Percentiles rank a stretch among this genome's conserved stretches.
These are phyloP conservation scores for Trifolium pratense DNA, from an alignment of 306 rosid species.

Conservation along the genomic window DNA sequence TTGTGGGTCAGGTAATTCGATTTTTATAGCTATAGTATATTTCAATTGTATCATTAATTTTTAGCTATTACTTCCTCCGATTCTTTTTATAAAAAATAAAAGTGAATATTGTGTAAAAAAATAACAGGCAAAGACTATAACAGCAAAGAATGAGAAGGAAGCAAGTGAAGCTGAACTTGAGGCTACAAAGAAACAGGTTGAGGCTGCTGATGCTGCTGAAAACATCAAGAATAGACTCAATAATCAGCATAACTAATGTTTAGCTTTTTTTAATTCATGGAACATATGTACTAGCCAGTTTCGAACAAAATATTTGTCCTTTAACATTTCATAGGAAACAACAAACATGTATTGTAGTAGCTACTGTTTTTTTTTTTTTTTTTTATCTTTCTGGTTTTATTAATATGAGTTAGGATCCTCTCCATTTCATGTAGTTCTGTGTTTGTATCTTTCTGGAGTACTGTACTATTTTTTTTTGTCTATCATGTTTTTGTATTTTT, in stretches of 20 bases:
- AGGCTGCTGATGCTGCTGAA: conserved; percentile 54
- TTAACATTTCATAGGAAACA: background rate
- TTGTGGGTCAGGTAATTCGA: conserved; percentile 49
- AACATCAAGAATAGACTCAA: conserved; percentile 45
- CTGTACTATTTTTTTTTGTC: too few species aligned
- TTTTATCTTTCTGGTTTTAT: background rate
- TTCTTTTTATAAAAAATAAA: too few species aligned
- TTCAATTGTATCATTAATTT: background rate
- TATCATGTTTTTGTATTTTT: too few species aligned
- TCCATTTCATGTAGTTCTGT: too few species aligned
- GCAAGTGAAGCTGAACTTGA: conserved; percentile 53
- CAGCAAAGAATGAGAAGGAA: conserved; percentile 52
- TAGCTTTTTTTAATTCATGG: background rate
- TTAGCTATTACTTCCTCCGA: too few species aligned
- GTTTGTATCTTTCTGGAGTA: too few species aligned
- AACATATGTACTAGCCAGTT: background rate
- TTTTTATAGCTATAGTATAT: too few species aligned
- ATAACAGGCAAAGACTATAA: conserved; percentile 43
- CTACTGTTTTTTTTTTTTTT: too few species aligned
- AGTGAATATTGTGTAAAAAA: background rate
- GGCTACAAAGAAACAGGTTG: conserved; percentile 53
- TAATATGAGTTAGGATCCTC: too few species aligned
- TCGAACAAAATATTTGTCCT: background rate
- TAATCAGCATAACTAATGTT: conserved; percentile 18
- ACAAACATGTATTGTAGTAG: background rate